Percentiles rank a stretch among this genome's conserved stretches.
These are phyloP conservation scores for Choiromyces venosus DNA, from an alignment of 495 filamentous ascomycete genomes.

Conservation along the genomic window DNA sequence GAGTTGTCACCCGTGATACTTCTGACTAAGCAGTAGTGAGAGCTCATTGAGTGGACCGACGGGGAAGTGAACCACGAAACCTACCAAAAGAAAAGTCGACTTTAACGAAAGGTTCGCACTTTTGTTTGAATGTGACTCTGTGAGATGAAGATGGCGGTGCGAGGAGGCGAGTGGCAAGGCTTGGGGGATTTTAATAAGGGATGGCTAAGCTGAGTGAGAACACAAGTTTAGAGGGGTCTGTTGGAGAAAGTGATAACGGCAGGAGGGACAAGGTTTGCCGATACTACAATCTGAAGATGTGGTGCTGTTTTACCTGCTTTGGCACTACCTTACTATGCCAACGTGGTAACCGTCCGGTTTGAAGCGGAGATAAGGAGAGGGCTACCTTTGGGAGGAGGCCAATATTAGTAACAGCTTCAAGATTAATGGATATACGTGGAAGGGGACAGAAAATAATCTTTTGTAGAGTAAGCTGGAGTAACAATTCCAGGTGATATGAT, in stretches of 20 bases:
- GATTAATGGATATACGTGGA: constrained; percentile 24
- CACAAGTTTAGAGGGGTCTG: constrained; percentile 46
- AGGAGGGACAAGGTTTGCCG: constrained; percentile 27
- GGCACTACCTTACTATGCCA: not conserved
- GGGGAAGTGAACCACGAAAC: no score
- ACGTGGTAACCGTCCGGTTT: not conserved
- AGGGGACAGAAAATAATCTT: constrained; percentile 17
- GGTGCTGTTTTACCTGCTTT: constrained; percentile 26
- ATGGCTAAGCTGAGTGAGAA: constrained; percentile 54
- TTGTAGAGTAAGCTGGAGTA: no score
- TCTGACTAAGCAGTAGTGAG: no score
- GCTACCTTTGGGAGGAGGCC: constrained; percentile 18
- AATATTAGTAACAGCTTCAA: constrained; percentile 12
- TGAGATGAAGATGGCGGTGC: constrained; percentile 14
- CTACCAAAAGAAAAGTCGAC: constrained; percentile 23
- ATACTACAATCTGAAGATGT: constrained; percentile 10
- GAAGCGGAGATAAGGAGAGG: not conserved
- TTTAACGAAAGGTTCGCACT: constrained; percentile 10
- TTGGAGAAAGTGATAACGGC: constrained; percentile 46
- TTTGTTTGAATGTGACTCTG: constrained; percentile 19
- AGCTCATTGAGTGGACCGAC: no score
- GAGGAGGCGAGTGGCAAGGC: constrained; percentile 19
- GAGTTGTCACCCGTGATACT: no score
- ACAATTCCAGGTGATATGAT: no score
- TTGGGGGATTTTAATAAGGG: constrained; percentile 31